A percentile compares a stretch with the other conserved stretches of the same genome.
These are phyloP conservation scores for Mycena leptocephala DNA, from an alignment of 768 basidiomycete genomes.

Conservation along the genomic window DNA sequence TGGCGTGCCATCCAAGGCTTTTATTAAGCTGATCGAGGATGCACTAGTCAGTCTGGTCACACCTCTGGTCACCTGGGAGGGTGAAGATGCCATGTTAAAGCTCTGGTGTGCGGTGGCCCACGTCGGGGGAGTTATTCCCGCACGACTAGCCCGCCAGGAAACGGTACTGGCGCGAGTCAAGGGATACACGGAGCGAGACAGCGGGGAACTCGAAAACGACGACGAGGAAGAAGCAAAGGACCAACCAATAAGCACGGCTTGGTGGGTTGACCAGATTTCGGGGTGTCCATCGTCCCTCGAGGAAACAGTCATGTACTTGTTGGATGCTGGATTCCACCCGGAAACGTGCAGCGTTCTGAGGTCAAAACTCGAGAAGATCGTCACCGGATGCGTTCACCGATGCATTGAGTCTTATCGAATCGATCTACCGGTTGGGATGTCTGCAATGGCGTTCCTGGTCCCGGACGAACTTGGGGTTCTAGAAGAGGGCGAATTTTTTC, in stretches of 20 bases:
- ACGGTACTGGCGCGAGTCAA: conserved; percentile 58
- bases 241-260: conserved; percentile 68
- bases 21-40: conserved; percentile 55
- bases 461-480: conserved; percentile 63
- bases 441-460: conserved; percentile 74
- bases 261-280: conserved; percentile 80
- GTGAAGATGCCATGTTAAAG: conserved; percentile 54
- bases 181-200: conserved; percentile 59
- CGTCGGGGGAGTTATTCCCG: conserved; percentile 58
- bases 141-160: conserved; percentile 57
- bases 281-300: conserved; percentile 75
- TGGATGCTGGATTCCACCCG: conserved; percentile 76
- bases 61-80: conserved; percentile 64
- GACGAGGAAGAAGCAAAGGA: conserved; percentile 57
- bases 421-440: conserved; percentile 64
- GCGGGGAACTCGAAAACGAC: conserved; percentile 55
- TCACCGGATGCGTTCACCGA: conserved; percentile 60
- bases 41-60: conserved; percentile 41
- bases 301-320: conserved; percentile 72
- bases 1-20: conserved; percentile 63
- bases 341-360: conserved; percentile 63
- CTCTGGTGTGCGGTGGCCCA: conserved; percentile 60
- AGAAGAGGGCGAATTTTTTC: conserved; percentile 56
- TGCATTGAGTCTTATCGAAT: conserved; percentile 63
- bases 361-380: conserved; percentile 68